phyloP scores from a whole-genome alignment of 2,329 filamentous ascomycete genomes.

The Aspergillus texensis region DNA sequence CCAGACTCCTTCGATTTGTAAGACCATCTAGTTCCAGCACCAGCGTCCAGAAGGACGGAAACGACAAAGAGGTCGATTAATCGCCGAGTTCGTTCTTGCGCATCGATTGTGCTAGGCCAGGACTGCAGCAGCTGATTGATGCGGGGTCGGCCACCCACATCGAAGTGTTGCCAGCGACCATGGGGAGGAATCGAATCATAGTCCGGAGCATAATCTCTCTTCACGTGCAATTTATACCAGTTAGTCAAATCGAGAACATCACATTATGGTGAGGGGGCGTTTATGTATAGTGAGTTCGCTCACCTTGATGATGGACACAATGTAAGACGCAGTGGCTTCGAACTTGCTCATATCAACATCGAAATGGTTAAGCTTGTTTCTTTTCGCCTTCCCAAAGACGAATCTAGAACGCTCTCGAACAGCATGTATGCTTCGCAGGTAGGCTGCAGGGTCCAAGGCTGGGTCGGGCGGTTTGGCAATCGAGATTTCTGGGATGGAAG shows the following conservation, averaged over 20 bases:
- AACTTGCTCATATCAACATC: constrained; percentile 87
- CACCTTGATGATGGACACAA: constrained; percentile 94
- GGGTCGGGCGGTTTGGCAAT: constrained; percentile 87
- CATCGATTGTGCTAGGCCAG: constrained; percentile 54
- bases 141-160: constrained; percentile 59
- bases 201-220: constrained; percentile 72
- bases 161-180: constrained; percentile 68
- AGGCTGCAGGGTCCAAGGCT: constrained; percentile 81
- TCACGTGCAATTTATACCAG: constrained; percentile 13
- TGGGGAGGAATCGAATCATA: constrained; percentile 80
- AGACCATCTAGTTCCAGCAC: constrained; percentile 85
- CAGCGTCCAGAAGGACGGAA: constrained; percentile 66
- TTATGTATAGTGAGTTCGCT: background rate
- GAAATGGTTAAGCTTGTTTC: constrained; percentile 80
- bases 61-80: constrained; percentile 66
- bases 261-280: constrained; percentile 5
- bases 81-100: constrained; percentile 55
- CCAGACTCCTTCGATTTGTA: constrained; percentile 92
- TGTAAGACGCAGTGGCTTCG: constrained; percentile 78
- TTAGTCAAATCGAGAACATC: constrained; percentile 9
- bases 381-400: constrained; percentile 74
- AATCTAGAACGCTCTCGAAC: constrained; percentile 78
- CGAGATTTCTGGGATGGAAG: constrained; percentile 71
- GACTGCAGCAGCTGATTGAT: constrained; percentile 53
- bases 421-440: constrained; percentile 85